Evolutionary conservation across 2,329 filamentous ascomycete species (phyloP), one percentile per base, ranked within the genome.

Genomic region (Colletotrichum tropicicola): DNA sequence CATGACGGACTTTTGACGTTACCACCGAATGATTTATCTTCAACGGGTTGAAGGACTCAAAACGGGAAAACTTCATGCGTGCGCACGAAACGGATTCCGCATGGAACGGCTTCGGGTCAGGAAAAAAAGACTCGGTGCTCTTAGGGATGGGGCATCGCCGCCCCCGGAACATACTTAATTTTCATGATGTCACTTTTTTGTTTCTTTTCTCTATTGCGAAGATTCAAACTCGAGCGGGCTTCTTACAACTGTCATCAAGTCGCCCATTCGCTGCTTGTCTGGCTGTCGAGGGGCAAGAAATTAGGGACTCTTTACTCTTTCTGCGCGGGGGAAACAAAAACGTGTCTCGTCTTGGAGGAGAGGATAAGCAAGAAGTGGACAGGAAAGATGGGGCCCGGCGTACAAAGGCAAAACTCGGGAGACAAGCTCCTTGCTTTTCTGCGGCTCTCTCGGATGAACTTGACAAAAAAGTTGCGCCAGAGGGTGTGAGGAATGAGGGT

Each of bases 121-220:
- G 61, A 45, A 55, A 64, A 45, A 32, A 52, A 45, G 49, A 59
- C 48, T 44, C 44, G 21, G 44, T 56, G 43, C 49, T 51, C 57
- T 12, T 39, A 51, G 44, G 51, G 44, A 62, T 56, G 51, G 58
- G 57, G 58, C 49, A n/a, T 61, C 44, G 58, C 51, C 28, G 58
- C 62, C 62, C 28, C 37, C 35, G 62, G 58, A 62, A 65, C 62
- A 65, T 65, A 65, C 58, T 65, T 65, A 65, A 65, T 65, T 65
- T 65, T 65, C 58, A 65, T 56, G 62, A 65, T 65, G 58, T 56
- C 58, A 56, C 49, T 52, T 54, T 45, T 49, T 41, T 53, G 39
- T 48, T 60, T 57, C 32, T 48, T 37, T 59, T 28, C 47, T 63
- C 45, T 59, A 23, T 32, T 39, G 48, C 56, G 57, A 54, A 37